These are phyloP conservation scores for Cyberlindnera suaveolens DNA, from an alignment of 805 yeast genomes.

Conservation along the genomic window DNA sequence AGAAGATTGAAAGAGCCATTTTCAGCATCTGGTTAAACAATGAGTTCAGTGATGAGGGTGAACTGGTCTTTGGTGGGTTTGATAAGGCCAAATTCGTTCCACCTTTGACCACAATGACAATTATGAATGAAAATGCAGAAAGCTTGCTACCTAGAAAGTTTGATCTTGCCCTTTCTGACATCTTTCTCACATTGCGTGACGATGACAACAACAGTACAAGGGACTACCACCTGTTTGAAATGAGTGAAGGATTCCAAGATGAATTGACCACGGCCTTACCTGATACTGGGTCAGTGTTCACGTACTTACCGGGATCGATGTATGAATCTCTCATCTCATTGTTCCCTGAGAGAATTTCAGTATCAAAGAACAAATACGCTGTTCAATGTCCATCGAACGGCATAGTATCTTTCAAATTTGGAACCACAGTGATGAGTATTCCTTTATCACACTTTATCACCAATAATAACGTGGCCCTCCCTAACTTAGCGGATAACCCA, in stretches of 20 bases:
- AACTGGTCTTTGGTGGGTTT: conserved; percentile 35
- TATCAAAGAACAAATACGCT: not conserved
- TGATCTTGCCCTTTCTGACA: conserved; percentile 11
- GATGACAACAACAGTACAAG: not conserved
- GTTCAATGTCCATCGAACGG: not conserved
- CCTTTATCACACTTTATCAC: conserved; percentile 4
- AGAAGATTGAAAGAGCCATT: conserved; percentile 8
- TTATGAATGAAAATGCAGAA: conserved; percentile 13
- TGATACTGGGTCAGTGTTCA: conserved; percentile 19
- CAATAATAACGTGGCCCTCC: not conserved
- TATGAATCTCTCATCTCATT: conserved; percentile 2
- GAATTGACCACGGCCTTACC: conserved; percentile 9
- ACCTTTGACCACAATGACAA: conserved; percentile 28
- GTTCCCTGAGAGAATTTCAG: not conserved
- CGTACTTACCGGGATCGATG: conserved; percentile 15
- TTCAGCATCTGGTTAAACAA: conserved; percentile 18
- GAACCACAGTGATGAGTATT: conserved; percentile 1
- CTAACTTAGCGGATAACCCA: not conserved
- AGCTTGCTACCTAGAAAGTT: conserved; percentile 7
- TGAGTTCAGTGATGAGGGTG: conserved; percentile 6
- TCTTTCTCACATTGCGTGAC: conserved; percentile 1
- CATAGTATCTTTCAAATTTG: conserved; percentile 8
- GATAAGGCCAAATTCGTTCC: conserved; percentile 33
- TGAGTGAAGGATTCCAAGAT: conserved; percentile 1
- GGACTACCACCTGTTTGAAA: conserved; percentile 4